Conservation (phyloP, 768 basidiomycete species). For the Lactifluus pinguis region DNA sequence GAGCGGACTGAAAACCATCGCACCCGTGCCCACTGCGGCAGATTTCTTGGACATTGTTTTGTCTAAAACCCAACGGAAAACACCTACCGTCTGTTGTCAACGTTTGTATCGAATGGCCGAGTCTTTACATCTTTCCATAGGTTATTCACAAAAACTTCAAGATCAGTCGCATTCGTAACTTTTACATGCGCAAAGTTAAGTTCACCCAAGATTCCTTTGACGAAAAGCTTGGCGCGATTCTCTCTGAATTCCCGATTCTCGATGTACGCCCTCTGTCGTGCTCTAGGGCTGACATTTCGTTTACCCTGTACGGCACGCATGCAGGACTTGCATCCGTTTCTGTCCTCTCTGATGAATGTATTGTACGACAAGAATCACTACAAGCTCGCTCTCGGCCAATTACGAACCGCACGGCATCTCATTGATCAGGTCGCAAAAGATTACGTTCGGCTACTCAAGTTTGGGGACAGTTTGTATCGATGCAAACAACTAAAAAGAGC, state of each 20-base stretch:
- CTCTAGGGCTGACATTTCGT: neutral
- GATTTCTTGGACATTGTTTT: constrained; percentile 94
- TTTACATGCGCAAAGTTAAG: constrained; percentile 99
- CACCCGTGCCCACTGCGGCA: constrained; percentile 93
- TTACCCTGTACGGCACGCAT: neutral
- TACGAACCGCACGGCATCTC: constrained; percentile 90
- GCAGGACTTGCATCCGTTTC: constrained; percentile 90
- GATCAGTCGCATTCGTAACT: constrained; percentile 95
- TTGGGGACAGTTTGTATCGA: constrained; percentile 94
- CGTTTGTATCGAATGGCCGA: neutral
- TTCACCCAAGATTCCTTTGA: constrained; percentile 97
- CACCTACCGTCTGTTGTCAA: constrained; percentile 64
- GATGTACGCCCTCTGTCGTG: constrained; percentile 53
- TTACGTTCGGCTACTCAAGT: constrained; percentile 93
- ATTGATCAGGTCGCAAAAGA: constrained; percentile 98
- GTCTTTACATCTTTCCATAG: constrained; percentile 29
- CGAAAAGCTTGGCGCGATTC: constrained; percentile 87
- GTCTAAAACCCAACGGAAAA: constrained; percentile 93
- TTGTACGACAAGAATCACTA: constrained; percentile 99
- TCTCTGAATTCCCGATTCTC: constrained; percentile 94
- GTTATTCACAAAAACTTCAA: constrained; percentile 99
- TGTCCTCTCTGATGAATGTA: constrained; percentile 93
- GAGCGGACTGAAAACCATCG: constrained; percentile 91
- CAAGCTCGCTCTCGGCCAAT: constrained; percentile 95
- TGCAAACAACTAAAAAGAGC: constrained; percentile 98